These are phyloP conservation scores for Yamadazyma blattariae DNA, from an alignment of 1,139 yeast species.

Conservation along the genomic window DNA sequence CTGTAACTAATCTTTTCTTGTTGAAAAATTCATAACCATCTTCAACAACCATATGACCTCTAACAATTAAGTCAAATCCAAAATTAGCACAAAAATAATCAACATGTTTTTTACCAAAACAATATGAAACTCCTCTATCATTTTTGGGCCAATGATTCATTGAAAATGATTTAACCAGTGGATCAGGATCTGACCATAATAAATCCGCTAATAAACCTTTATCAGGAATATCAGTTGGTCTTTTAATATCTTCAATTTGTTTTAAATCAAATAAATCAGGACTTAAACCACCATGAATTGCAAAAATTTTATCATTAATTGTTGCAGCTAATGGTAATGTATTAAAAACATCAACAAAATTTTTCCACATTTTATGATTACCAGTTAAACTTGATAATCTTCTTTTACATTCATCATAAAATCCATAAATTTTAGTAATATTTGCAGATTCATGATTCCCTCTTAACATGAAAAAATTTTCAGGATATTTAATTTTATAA, in stretches of 20 bases:
- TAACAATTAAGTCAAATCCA: constrained; percentile 73
- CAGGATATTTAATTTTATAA: constrained; percentile 78
- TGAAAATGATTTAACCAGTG: constrained; percentile 43
- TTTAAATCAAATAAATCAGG: constrained; percentile 65
- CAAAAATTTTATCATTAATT: constrained; percentile 78
- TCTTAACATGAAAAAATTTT: constrained; percentile 76
- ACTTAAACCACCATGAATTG: constrained; percentile 88
- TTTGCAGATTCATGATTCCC: constrained; percentile 88
- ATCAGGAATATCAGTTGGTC: constrained; percentile 90
- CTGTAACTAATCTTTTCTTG: constrained; percentile 72
- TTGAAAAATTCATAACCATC: constrained; percentile 89
- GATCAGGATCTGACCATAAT: constrained; percentile 87
- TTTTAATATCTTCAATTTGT: constrained; percentile 65
- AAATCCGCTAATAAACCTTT: constrained; percentile 77
- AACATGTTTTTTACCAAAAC: constrained; percentile 74
- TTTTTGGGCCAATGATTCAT: constrained; percentile 69
- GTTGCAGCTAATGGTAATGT: constrained; percentile 86
- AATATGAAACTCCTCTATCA: constrained; percentile 84
- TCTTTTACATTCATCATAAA: constrained; percentile 85
- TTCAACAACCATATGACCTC: constrained; percentile 94
- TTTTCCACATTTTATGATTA: constrained; percentile 64
- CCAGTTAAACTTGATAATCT: constrained; percentile 52
- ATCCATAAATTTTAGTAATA: constrained; percentile 82
- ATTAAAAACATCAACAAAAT: constrained; percentile 78
- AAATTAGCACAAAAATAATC: constrained; percentile 66